Base-by-base conservation (phyloP, 495 filamentous ascomycete genomes). In the Thermothielavioides terrestris region DNA sequence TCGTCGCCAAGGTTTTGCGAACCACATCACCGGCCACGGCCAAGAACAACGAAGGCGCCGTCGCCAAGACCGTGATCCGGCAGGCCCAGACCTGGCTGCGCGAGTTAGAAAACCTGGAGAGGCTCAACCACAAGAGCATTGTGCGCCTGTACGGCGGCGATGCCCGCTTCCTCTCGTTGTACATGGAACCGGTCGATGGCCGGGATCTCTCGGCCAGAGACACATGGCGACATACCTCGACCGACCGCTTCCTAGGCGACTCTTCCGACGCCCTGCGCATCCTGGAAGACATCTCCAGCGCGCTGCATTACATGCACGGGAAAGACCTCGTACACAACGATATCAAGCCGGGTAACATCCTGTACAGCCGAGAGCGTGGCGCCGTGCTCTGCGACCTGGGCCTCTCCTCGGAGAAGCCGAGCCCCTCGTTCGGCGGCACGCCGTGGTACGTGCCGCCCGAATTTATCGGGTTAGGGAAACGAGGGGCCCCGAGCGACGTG, bases 131-230 rank as follows among this genome's bases (percentile, higher is more conserved):
- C 56, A 61, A 68, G 38, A 73, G 67, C 35, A 76, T 76, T 46
- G 73, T 76, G 30, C 62, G 62, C 2, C 53, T 73, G 11, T 71
- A 76, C 43, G 71, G 70, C 23, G 71, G 71, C 31, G 73, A 76
- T 22, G 73, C 73, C 9, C 67, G 73, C 11, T 76, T 66, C 47
- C 50, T 76, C 44, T 75, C 71, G 6, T 46, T 76, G 11, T 76
- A 76, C 42, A 75, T 76, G 73, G 73, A 76, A 46, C 69, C 74
- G 23, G 64, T 75, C n/a, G 67, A 75, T 23, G 71, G 68, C 14
- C 65, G 64, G 34, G 71, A 76, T 36, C 61, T 76, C 10, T 59
- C 67, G 2, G 57, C 65, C 37, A 54, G 58, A 25, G 66, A 61
- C 15, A 57, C 64, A 5, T 76, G 71, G 73, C 67, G 71, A 4